phyloP scores from a whole-genome alignment of 164 flowering plant genomes.

The Vitis vinifera region ASM3070453v1 NC_081816.1:7412501-7413000 shows the following conservation, averaged over 20 bases:
- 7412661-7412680: constrained; percentile 6
- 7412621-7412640: not conserved
- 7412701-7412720: not conserved
- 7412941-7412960: not conserved
- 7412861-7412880: too few species aligned
- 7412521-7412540: not conserved
- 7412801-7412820: not conserved
- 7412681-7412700: not conserved
- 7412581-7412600: constrained; percentile 16
- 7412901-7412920: too few species aligned
- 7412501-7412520: not conserved
- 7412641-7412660: constrained; percentile 1
- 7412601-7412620: not conserved
- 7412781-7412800: not conserved
- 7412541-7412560: constrained; percentile 21
- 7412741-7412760: constrained; percentile 23
- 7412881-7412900: too few species aligned
- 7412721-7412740: constrained; percentile 19
- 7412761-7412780: constrained; percentile 18
- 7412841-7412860: too few species aligned
- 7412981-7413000: not conserved
- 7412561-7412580: constrained; percentile 10
- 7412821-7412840: too few species aligned
- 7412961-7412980: not conserved
- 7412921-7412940: not conserved